Base-by-base conservation (phyloP, 2,329 filamentous ascomycete genomes). In the Fusarium sp. region DNA sequence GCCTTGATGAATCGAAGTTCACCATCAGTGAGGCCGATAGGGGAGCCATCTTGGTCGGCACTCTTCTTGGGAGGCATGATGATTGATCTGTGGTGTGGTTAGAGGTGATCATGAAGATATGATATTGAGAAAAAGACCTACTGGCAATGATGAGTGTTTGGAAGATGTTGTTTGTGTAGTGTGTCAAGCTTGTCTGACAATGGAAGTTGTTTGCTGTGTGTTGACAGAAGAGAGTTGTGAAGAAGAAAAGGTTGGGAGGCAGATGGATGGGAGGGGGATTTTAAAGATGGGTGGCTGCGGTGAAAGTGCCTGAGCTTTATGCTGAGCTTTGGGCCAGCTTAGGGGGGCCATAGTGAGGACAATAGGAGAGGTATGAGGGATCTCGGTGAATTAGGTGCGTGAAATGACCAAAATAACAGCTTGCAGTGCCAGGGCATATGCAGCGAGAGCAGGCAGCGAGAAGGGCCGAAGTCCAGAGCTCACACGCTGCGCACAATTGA, bases 1-100 rank as follows among this genome's bases (percentile, higher is more conserved):
- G 80, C 79, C 60, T 83, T 82, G 74, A 84, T 79, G 74, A 84
- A 83, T 35, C 79, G 78, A 45, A 81, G 73, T 39, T 84, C 83
- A 25, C 65, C 73, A 3, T 80, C 78, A 15, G 77, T 83, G 49
- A 83, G 75, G 14, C 76, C 78, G 7, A 33, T 53, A 27, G 76
- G 60, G 14, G 64, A 35, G 1, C 75, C 68, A 47, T 62, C 73
- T 20, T 77, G 75, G 29, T 65, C 44, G 31, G 71, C 36, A 9
- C 65, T 55, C 68, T 80, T 80, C 76, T 81, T 81, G 68, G 76
- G 69, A 72, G 80, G 68, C 80, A 82, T 82, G 14, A 38, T 35
- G 42, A 47, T 47, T 56, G 38, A 41, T 42, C 66, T 73, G 44
- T 13, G 18, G 45, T 9, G 14, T 41, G 45, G 59, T 73, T 29